Conservation (phyloP, 1,284 basidiomycete genomes). For the Trametes sp. region DNA sequence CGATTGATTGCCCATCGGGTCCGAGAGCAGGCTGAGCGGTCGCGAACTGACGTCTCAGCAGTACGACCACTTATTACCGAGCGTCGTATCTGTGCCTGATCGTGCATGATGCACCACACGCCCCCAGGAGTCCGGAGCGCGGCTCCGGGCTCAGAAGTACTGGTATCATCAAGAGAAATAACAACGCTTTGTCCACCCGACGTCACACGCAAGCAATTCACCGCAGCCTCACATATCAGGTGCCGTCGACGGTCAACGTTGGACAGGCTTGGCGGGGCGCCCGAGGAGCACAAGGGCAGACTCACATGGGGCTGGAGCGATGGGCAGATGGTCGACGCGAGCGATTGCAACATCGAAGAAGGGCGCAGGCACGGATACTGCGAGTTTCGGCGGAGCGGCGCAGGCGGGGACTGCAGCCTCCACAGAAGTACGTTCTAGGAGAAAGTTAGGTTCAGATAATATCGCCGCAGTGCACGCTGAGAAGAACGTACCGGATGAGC, state of each 20-base stretch:
- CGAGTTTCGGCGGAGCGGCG: background rate
- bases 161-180: no score
- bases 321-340: slow-evolving; percentile 4
- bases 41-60: background rate
- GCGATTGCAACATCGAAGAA: background rate
- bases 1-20: background rate
- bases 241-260: background rate
- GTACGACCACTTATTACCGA: background rate
- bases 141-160: no score
- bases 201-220: background rate
- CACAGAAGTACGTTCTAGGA: no score
- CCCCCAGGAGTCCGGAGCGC: background rate
- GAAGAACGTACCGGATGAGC: no score
- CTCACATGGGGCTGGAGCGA: background rate
- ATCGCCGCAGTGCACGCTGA: no score
- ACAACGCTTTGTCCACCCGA: background rate
- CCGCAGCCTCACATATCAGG: background rate
- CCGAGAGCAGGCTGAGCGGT: background rate
- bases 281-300: background rate
- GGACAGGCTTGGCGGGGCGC: background rate
- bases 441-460: no score
- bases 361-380: background rate
- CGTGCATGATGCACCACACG: background rate
- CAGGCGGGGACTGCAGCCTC: no score
- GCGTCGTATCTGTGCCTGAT: slow-evolving; percentile 1